Evolutionary conservation across 106 monocot species (phyloP), one percentile per base, ranked within the genome.

Genomic region (Platanthera guangdongensis): DNA sequence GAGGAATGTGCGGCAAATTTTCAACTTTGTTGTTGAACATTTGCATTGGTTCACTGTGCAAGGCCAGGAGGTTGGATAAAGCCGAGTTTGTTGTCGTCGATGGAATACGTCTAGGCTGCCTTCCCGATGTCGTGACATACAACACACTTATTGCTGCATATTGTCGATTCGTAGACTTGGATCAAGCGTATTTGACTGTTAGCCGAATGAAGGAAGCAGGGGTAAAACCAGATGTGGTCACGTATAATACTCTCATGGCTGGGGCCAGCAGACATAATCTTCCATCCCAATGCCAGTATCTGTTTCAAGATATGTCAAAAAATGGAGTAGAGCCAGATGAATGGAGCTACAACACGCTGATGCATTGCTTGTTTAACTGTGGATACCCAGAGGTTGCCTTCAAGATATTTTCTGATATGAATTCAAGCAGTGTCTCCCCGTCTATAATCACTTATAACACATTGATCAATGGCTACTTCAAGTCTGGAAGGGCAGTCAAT

Each of bases 121-220:
- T 89, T 57, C 93, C 96, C 7, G 86, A 89, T 86, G 91, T 83
- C 32, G 82, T 87, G n/a, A 87, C 93, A n/a, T 91, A 96, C 76
- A 93, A 93, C 75, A 89, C 82, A 3, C 74, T 96, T 68, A 81
- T 96, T 68, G 15, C 83, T 51, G 91, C 87, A 6, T 88, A 90
- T 72, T 92, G 84, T 76, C 78, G 78, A 30, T 78, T 80, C 57
- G 73, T 83, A 30, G 87, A 85, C 4, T 45, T 90, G 57, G 78
- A 86, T 54, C 82, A 80, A 64, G 95, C 87, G 18, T 76, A 86
- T 71, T 72, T 74, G 8, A 74, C 88, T 74, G 10, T 86, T 22
- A 47, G 50, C 54, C 77, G 91, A 72, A 95, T 95, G 95, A 73
- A 79, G 48, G 85, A 89, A 67, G 83, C 89, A 21, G 86, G 92